These are phyloP conservation scores for Colletotrichum sidae DNA, from an alignment of 2,329 filamentous ascomycete species.

Conservation along the genomic window DNA sequence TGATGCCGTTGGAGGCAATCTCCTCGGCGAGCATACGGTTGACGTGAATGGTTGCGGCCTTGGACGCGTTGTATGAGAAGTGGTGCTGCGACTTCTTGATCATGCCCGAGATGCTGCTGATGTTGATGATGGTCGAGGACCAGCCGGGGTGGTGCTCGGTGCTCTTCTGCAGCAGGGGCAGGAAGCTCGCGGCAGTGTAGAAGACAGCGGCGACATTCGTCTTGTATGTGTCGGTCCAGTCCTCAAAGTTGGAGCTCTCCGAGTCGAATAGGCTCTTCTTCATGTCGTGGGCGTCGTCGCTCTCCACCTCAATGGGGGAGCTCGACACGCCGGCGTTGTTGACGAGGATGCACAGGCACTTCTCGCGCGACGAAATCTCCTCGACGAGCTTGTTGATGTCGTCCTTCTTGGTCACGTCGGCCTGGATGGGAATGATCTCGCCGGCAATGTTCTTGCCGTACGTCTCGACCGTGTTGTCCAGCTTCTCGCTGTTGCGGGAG, in stretches of 20 bases:
- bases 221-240: conserved; percentile 79
- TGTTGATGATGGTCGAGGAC: conserved; percentile 74
- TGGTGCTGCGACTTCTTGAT: conserved; percentile 73
- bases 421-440: conserved; percentile 69
- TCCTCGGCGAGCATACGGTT: conserved; percentile 73
- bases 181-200: conserved; percentile 72
- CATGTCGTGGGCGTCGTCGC: conserved; percentile 63
- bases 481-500: conserved; percentile 71
- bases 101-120: conserved; percentile 74
- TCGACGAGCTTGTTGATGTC: conserved; percentile 68
- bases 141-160: conserved; percentile 56
- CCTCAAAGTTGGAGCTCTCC: conserved; percentile 67
- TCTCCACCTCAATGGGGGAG: conserved; percentile 64
- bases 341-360: conserved; percentile 72
- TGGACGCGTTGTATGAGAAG: conserved; percentile 72
- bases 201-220: conserved; percentile 80
- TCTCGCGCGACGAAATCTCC: conserved; percentile 66
- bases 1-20: conserved; percentile 67
- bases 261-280: conserved; percentile 76
- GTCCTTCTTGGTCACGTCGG: conserved; percentile 72
- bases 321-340: conserved; percentile 77
- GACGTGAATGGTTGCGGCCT: conserved; percentile 74
- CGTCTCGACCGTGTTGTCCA: conserved; percentile 69
- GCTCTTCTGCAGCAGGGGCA: conserved; percentile 69
- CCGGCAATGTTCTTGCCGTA: conserved; percentile 65